These are phyloP conservation scores for Aspergillus biplanus DNA, from an alignment of 495 filamentous ascomycete genomes.

Conservation along the genomic window DNA sequence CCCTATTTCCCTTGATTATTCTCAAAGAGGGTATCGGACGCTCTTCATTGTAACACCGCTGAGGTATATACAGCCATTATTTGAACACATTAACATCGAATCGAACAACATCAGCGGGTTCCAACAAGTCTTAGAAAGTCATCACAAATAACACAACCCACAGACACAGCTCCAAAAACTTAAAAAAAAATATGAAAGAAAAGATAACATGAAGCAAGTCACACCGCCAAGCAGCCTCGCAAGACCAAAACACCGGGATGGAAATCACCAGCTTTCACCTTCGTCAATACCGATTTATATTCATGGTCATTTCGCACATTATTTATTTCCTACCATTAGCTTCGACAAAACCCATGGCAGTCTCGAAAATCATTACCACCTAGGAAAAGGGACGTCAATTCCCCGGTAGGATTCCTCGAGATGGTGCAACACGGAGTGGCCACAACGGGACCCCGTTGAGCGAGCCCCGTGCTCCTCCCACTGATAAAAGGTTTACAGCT, in stretches of 20 bases:
- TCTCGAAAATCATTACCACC: slow-evolving; percentile 9
- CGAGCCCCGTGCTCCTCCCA: background rate
- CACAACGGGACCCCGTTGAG: slow-evolving; percentile 2
- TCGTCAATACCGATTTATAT: slow-evolving; percentile 23
- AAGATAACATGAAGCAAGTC: slow-evolving; percentile 11
- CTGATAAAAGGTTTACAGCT: slow-evolving; percentile 7
- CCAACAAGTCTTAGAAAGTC: slow-evolving; percentile 13
- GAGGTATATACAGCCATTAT: slow-evolving; percentile 53
- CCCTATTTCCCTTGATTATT: background rate
- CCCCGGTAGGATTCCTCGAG: background rate
- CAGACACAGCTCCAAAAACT: slow-evolving; percentile 24
- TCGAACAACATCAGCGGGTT: slow-evolving; percentile 24
- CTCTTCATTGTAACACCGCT: slow-evolving; percentile 48
- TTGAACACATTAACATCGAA: slow-evolving; percentile 42
- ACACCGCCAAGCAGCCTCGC: slow-evolving; percentile 11
- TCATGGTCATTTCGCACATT: slow-evolving; percentile 28
- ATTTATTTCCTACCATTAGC: slow-evolving; percentile 14
- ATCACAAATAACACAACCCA: slow-evolving; percentile 13
- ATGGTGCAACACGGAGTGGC: slow-evolving; percentile 8
- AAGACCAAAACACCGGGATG: slow-evolving; percentile 19
- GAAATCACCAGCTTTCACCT: slow-evolving; percentile 13
- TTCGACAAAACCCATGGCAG: slow-evolving; percentile 9
- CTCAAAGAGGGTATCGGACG: slow-evolving; percentile 43
- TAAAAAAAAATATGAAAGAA: slow-evolving; percentile 22
- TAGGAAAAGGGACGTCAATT: background rate